Base-by-base conservation (phyloP, 345 rosid species). In the Zanthoxylum bungeanum region DNA sequence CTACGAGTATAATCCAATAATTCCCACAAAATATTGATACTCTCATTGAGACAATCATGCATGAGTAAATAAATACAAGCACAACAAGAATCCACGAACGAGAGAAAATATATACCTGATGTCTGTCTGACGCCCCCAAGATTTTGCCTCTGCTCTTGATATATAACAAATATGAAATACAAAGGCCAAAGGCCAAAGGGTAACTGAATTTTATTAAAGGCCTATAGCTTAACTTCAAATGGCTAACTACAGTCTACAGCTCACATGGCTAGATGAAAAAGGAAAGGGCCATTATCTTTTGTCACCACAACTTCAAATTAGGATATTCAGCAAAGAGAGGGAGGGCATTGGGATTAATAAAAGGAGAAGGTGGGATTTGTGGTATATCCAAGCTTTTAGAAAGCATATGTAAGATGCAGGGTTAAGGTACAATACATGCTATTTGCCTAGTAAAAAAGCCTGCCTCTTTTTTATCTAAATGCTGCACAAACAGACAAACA, bases 301-400 rank as follows among this genome's bases (percentile, higher is more conserved):
- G 40, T 33, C 22, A 33, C 40, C 69, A 33, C 64, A 24, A 5
- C 24, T 64, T 64, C 47, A 55, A 59, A 31, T 78, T 44, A 9
- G 72, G 52, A 83, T 63, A 78, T 72, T 65, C 80, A 69, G 64
- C 11, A n/a, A 36, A 60, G 31, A 65, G 57, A 69, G 36, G 21
- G 50, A 22, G 66, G 69, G 61, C 77, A 69, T 74, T 40, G 88
- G 87, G 87, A 76, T 79, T 69, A 78, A 79, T 75, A 78, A 84
- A 86, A 82, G 85, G 37, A 69, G 77, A 14, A 56, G 75, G 77
- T 56, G 69, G 57, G 57, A 21, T 40, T 37, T 63, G 68, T 27
- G 78, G 68, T 69, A 74, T 37, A 78, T 83, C 77, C 81, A 74
- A 84, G 87, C 88, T 87, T 87, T 87, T 78, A 78, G 83, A 83